Base-by-base conservation (phyloP, 2,329 filamentous ascomycete species). In the Penicillium concentricum region DNA sequence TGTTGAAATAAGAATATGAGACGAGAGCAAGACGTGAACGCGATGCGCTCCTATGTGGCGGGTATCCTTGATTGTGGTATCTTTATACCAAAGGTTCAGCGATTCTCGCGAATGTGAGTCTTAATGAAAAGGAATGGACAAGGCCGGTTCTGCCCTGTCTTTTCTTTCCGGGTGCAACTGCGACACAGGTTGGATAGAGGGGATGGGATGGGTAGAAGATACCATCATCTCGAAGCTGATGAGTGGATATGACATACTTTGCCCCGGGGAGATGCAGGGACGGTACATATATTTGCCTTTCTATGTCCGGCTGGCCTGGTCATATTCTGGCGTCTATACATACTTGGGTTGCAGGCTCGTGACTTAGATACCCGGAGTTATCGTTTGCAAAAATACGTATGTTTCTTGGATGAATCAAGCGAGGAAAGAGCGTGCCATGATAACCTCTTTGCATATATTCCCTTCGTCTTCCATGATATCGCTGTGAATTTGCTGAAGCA, bases 341-440 rank as follows among this genome's bases (percentile, higher is more conserved):
- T 41, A 41, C 28, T 46, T 56, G 47, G 26, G 28, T 38, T 54
- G 42, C 16, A 18, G 35, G 34, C 32, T 24, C 47, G 46, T 43
- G 53, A 62, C 48, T 57, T 59, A 34, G 53, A 63, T 63, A 63
- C 61, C 61, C 61, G 60, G 57, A 63, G 55, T 61, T 57, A 41
- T 46, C 42, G 35, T 39, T 56, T 58, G 41, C 37, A 18, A 22
- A 18, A 45, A 43, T 32, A 12, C 38, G 6, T 52, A 12, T 44
- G 6, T 52, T 30, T 26, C 10, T 22, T 28, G 18, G 20, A 30
- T 24, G 35, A 48, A 30, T 15, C 13, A 10, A 43, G 15, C 51
- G 18, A 49, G 37, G 16, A 32, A 38, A 30, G 3, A 26, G n/a
- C 3, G 3, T 47, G 28, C n/a, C 20, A 24, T 54, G 16, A 48